Percentiles rank a stretch among this genome's conserved stretches.
Conservation (phyloP, 192 early-diverging fungal species). For the Coemansia sp. region DNA sequence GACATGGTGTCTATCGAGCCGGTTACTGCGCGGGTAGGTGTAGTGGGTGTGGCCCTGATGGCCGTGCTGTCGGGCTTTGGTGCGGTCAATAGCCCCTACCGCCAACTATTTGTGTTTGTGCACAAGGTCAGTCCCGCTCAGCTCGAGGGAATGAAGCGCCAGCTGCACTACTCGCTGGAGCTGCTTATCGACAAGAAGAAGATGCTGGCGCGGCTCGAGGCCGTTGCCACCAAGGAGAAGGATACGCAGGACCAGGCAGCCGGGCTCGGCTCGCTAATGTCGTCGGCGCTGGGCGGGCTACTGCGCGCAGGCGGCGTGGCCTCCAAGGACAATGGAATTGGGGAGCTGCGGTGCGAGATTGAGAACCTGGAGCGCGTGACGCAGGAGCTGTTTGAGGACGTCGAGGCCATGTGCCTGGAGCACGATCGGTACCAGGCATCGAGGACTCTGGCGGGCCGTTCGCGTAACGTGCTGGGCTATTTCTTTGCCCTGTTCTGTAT, state of each 20-base stretch:
- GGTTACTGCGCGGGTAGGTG: constrained; percentile 75
- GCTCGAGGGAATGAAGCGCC: constrained; percentile 57
- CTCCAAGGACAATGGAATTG: constrained; percentile 11
- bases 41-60: constrained; percentile 91
- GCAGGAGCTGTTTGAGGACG: constrained; percentile 66
- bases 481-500: constrained; percentile 87
- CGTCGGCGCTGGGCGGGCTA: constrained; percentile 21
- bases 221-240: constrained; percentile 13
- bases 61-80: constrained; percentile 91
- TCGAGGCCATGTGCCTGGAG: constrained; percentile 79
- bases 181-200: constrained; percentile 64
- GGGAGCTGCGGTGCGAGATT: constrained; percentile 41
- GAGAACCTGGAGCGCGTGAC: constrained; percentile 56
- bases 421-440: constrained; percentile 54
- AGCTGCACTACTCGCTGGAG: constrained; percentile 61
- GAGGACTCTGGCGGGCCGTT: constrained; percentile 70
- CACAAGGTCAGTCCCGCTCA: constrained; percentile 51
- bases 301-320: constrained; percentile 13
- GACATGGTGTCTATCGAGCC: constrained; percentile 56
- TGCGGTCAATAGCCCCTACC: constrained; percentile 88
- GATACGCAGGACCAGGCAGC: constrained; percentile 2
- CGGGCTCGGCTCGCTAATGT: constrained; percentile 8
- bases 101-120: constrained; percentile 74
- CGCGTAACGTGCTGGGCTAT: constrained; percentile 75
- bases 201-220: constrained; percentile 44